Percentiles rank a stretch among this genome's conserved stretches.
Conservation (phyloP, 352 stramenopile species). For the Globisporangium viniferum region DNA sequence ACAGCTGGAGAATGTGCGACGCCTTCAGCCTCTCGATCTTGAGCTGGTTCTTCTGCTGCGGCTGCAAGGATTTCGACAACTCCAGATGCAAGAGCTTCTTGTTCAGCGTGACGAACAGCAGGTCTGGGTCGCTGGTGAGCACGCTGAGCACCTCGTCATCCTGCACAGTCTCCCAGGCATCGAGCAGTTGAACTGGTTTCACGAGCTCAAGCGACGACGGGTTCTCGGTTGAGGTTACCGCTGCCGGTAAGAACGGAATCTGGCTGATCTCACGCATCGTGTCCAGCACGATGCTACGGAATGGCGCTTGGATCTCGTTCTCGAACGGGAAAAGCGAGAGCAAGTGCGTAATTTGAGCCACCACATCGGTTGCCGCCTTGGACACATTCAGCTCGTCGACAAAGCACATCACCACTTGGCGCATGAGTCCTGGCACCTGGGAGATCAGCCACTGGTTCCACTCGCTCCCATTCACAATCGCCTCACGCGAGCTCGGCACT, state of each 20-base stretch:
- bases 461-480: conserved; percentile 75
- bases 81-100: conserved; percentile 53
- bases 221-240: not conserved
- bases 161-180: conserved; percentile 31
- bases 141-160: conserved; percentile 18
- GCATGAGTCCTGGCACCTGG: conserved; percentile 57
- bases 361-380: not conserved
- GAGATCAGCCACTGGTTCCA: conserved; percentile 89
- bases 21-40: conserved; percentile 61
- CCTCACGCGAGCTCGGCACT: conserved; percentile 80
- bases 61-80: conserved; percentile 35
- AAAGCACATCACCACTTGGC: conserved; percentile 18
- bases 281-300: conserved; percentile 52
- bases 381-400: conserved; percentile 11
- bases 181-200: conserved; percentile 42
- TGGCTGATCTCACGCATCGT: conserved; percentile 58
- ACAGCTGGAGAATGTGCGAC: conserved; percentile 57
- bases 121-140: conserved; percentile 15
- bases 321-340: conserved; percentile 60
- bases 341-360: conserved; percentile 34
- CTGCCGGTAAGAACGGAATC: conserved; percentile 40
- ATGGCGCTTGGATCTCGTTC: conserved; percentile 70
- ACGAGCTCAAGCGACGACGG: conserved; percentile 13
- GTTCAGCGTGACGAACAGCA: conserved; percentile 30
- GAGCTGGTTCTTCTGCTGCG: conserved; percentile 53